Evolutionary conservation across 805 yeast species (phyloP), one percentile per base, ranked within the genome.

Genomic region (Candida khao-thaluensis): DNA sequence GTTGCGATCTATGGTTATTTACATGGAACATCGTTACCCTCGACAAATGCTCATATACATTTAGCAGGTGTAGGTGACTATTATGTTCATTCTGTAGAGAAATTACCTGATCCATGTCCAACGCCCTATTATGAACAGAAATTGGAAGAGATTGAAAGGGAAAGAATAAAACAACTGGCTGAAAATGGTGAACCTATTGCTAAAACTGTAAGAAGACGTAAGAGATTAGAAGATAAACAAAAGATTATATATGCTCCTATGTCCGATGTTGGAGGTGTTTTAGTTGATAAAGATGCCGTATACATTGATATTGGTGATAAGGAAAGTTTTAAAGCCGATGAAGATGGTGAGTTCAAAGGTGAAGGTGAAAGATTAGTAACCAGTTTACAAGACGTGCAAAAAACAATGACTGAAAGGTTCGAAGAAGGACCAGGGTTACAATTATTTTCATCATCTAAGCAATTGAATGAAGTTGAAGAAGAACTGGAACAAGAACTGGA

Each of bases 181-280:
- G 82, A 73, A 35, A 72, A 74, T 15, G 85, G 84, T 7, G 79
- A 75, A 40, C 62, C 66, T 3, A 53, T 74, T 3, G 73, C 81
- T 2, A 71, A 75, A 22, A 74, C 81, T 2, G 59, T 72, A 2
- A 69, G 75, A 50, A 81, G 96, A 60, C 76, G 97, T 55, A 86
- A 88, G 59, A 77, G 98, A 56, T 76, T 93, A 38, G 98, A 93
- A 49, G 99, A 93, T 56, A 87, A 83, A 52, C 95, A 88, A 58
- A 93, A 90, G 60, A 79, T 88, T 49, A 88, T 93, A 2, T 93
- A 95, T 61, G 99, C 99, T 0, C 99, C 99, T 35, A 93, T 93
- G 99, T 86, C 97, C 33, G 98, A 93, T 62, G 96, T 93, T n/a
- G 97, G 97, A 41, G 99, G 99, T 60, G 95, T 93, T 25, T 71